Evolutionary conservation across 441 rosid species (phyloP), one percentile per base, ranked within the genome.

Genomic region (Arabidopsis lyrata): DNA sequence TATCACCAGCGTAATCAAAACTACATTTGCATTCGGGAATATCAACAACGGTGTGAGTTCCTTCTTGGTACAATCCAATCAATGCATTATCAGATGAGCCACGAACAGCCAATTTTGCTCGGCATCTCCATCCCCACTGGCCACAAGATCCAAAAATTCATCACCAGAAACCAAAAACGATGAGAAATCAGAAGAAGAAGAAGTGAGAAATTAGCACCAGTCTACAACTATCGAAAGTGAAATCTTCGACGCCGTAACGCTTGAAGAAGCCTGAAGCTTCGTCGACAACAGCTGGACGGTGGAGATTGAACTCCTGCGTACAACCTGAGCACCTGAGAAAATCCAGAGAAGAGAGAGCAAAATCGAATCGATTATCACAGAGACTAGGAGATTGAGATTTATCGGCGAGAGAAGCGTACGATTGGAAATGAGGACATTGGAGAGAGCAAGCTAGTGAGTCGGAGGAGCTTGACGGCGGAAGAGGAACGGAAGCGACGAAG

Each of bases 51-150:
- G 86, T 78, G 78, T 95, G 99, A 66, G 95, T 90, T 54, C 95
- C 97, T 64, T 95, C 97, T 83, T 90, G 73, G 59, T 95, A 95
- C 44, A 95, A 86, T 18, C 99, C 97, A 72, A 95, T 89, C 68
- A 92, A 78, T 65, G 90, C 94, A 72, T 83, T 79, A 53, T 32
- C 70, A 1, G 90, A 76, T 4, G 91, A 67, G 31, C 99, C 97
- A 15, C 99, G 97, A 70, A 92, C 85, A 3, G 97, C 99, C 29
- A 95, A 66, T 70, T 95, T 95, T 6, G 99, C 97, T 44, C 97
- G 87, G 75, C 97, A 90, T 64, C 97, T 83, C 99, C 97, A 95
- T 72, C 87, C 99, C 88, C 93, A 87, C 95, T 94, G 86, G 86
- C 31, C 45, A 53, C 41, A 18, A 76, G 27, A 74, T 70, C 54